phyloP scores from a whole-genome alignment of 495 filamentous ascomycete species.

The Bombardia bombarda region DNA sequence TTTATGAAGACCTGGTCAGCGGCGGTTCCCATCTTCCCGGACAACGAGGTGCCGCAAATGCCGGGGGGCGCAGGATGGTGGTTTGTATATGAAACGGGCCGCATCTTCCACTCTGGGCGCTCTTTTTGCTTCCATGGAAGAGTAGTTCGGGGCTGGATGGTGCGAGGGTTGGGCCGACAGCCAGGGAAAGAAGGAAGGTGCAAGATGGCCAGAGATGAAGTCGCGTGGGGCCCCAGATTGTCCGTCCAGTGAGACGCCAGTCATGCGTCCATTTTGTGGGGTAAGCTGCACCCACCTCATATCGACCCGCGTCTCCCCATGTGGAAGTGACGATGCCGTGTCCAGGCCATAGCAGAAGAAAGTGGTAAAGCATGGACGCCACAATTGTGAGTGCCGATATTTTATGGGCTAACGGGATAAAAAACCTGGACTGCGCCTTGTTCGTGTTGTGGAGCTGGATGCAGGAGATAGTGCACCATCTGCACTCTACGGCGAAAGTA shows the following conservation, averaged over 20 bases:
- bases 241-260: conserved; percentile 11
- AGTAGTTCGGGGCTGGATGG: conserved; percentile 5
- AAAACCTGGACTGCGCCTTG: neutral
- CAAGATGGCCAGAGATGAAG: conserved; percentile 5
- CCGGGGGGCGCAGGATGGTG: conserved; percentile 12
- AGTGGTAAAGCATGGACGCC: neutral
- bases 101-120: conserved; percentile 4
- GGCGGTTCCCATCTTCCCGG: conserved; percentile 4
- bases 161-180: conserved; percentile 1
- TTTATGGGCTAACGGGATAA: neutral
- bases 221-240: conserved; percentile 16
- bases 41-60: conserved; percentile 12
- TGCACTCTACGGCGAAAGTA: neutral
- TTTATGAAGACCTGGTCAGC: neutral
- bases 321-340: conserved; percentile 16
- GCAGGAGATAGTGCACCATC: neutral
- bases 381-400: neutral
- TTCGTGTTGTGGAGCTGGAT: neutral
- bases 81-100: conserved; percentile 20
- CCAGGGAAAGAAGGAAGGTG: conserved; percentile 6
- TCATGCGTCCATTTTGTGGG: conserved; percentile 17
- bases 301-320: conserved; percentile 11
- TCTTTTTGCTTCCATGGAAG: conserved; percentile 5
- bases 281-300: conserved; percentile 8
- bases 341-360: conserved; percentile 4